Conservation (phyloP, 2,329 filamentous ascomycete genomes). For the Exserohilum turcica region DNA sequence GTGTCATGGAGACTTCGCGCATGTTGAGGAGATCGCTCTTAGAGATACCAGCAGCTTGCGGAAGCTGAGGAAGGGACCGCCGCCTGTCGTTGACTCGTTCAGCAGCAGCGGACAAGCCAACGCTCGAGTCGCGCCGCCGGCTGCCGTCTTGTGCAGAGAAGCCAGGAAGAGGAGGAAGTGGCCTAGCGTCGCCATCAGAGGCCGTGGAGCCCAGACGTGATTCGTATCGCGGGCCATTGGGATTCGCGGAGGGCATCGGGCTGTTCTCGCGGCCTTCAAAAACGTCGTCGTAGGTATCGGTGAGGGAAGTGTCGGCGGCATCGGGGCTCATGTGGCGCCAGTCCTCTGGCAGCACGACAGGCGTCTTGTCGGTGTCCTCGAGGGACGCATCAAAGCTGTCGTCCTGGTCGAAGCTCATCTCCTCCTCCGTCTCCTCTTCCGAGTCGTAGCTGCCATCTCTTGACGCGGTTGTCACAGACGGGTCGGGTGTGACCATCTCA, state of each 20-base stretch:
- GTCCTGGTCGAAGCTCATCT: constrained; percentile 69
- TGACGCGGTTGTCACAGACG: constrained; percentile 87
- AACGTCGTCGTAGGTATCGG: constrained; percentile 65
- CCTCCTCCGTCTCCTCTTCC: constrained; percentile 67
- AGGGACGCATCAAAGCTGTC: constrained; percentile 96
- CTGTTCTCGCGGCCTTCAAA: constrained; percentile 69
- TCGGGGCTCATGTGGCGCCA: constrained; percentile 81
- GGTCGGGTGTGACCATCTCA: constrained; percentile 94
- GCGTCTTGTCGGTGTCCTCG: constrained; percentile 95
- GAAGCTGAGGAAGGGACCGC: constrained; percentile 73
- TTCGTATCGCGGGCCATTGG: constrained; percentile 49
- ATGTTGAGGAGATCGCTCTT: constrained; percentile 81
- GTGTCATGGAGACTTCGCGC: constrained; percentile 73
- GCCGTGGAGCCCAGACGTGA: constrained; percentile 71
- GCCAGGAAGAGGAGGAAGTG: constrained; percentile 83
- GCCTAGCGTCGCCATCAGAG: constrained; percentile 81
- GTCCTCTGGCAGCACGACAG: constrained; percentile 95
- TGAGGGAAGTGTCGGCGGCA: constrained; percentile 61
- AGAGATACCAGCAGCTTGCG: constrained; percentile 67
- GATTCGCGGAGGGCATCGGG: constrained; percentile 65
- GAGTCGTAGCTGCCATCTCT: constrained; percentile 93
- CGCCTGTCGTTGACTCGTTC: constrained; percentile 72
- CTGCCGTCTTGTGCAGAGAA: constrained; percentile 62
- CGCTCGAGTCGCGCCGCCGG: constrained; percentile 61
- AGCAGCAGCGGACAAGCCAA: constrained; percentile 70